phyloP scores from a whole-genome alignment of 2,329 filamentous ascomycete species.

The Phyllosticta capitalensis region DNA sequence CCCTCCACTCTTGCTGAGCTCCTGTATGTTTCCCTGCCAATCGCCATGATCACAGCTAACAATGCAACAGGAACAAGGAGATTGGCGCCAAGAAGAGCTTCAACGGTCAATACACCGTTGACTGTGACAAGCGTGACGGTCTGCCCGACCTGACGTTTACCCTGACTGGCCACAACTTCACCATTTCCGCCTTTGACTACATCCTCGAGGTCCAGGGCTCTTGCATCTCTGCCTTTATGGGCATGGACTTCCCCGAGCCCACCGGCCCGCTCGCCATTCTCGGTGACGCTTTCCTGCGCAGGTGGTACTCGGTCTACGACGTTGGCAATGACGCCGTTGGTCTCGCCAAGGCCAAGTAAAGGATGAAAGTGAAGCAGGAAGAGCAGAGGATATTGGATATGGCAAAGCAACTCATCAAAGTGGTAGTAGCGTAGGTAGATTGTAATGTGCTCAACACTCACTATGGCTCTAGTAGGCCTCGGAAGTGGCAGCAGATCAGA shows the following conservation, averaged over 20 bases:
- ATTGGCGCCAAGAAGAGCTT: slow-evolving; percentile 97
- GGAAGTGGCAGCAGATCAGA: too few species aligned
- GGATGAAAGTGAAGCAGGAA: not conserved
- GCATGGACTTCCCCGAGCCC: slow-evolving; percentile 76
- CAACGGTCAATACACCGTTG: slow-evolving; percentile 92
- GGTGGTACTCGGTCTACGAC: slow-evolving; percentile 94
- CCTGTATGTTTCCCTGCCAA: slow-evolving; percentile 43
- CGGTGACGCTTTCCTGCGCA: slow-evolving; percentile 72
- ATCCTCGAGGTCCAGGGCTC: slow-evolving; percentile 90
- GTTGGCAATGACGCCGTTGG: slow-evolving; percentile 81
- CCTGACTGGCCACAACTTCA: slow-evolving; percentile 86
- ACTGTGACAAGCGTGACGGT: slow-evolving; percentile 71
- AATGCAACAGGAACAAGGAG: slow-evolving; percentile 61
- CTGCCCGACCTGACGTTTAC: slow-evolving; percentile 90
- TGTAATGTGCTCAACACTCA: not conserved
- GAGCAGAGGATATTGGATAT: not conserved
- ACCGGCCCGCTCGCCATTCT: slow-evolving; percentile 89
- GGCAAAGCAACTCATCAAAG: not conserved
- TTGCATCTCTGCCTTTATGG: slow-evolving; percentile 96
- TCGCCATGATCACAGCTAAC: not conserved
- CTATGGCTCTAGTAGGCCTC: not conserved
- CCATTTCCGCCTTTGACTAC: slow-evolving; percentile 82
- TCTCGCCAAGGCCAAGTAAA: slow-evolving; percentile 72
- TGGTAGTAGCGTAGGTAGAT: not conserved
- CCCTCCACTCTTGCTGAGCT: slow-evolving; percentile 87